Evolutionary conservation across 768 basidiomycete genomes (phyloP).

Genomic region (Pleurotus ostreatus): DNA sequence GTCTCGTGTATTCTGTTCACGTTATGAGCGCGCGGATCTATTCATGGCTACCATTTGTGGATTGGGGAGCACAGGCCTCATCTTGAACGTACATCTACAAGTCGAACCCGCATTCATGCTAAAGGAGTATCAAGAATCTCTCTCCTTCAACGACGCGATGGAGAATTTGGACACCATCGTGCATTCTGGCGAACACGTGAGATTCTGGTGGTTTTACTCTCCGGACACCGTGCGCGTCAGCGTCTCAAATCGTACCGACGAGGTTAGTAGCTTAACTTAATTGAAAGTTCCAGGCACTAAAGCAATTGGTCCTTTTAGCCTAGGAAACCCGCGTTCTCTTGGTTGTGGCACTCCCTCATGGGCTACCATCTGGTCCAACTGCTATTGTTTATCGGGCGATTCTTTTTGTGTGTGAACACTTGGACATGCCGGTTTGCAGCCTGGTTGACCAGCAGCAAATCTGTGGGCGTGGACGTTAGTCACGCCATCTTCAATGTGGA

Average conservation of each 20-base stretch:
- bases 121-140: conserved; percentile 61
- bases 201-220: conserved; percentile 94
- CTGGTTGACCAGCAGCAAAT: conserved; percentile 59
- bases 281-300: conserved; percentile 5
- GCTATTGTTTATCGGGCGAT: conserved; percentile 74
- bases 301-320: conserved; percentile 34
- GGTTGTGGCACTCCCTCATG: conserved; percentile 69
- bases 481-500: conserved; percentile 90
- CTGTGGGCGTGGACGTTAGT: conserved; percentile 71
- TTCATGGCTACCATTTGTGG: conserved; percentile 91
- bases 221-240: conserved; percentile 68
- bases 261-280: conserved; percentile 41
- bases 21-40: conserved; percentile 60
- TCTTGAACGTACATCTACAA: conserved; percentile 71
- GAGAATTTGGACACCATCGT: conserved; percentile 51
- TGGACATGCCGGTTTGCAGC: conserved; percentile 60
- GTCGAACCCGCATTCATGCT: conserved; percentile 83
- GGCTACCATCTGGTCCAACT: conserved; percentile 83
- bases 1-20: conserved; percentile 61
- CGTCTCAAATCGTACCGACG: conserved; percentile 67
- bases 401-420: conserved; percentile 56
- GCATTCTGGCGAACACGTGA: conserved; percentile 77
- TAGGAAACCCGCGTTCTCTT: conserved; percentile 45
- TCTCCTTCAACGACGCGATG: conserved; percentile 62
- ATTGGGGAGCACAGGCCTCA: conserved; percentile 85